These are phyloP conservation scores for Fistulinella staudtii DNA, from an alignment of 1,284 basidiomycete species.

Conservation along the genomic window DNA sequence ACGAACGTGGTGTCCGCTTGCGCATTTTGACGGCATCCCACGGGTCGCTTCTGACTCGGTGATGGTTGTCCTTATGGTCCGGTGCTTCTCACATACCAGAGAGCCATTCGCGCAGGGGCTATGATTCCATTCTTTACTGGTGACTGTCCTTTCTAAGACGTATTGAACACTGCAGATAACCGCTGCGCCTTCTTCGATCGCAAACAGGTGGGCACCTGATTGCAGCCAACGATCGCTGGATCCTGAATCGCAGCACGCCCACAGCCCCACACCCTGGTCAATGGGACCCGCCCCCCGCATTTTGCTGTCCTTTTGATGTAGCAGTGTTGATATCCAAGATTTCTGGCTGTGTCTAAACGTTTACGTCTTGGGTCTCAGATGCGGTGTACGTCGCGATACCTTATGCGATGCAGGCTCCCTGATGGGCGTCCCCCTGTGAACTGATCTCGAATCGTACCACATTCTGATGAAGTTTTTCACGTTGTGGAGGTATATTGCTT, in stretches of 20 bases:
- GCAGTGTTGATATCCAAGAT: constrained; percentile 5
- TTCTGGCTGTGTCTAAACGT: constrained; percentile 2
- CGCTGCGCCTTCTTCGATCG: constrained; percentile 30
- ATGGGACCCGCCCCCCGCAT: constrained; percentile 6
- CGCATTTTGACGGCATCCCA: constrained; percentile 11
- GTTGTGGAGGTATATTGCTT: constrained; percentile 5
- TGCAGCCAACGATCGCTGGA: constrained; percentile 19
- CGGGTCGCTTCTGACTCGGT: constrained; percentile 18
- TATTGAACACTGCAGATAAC: constrained; percentile 14
- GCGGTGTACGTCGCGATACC: constrained; percentile 10
- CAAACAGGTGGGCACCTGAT: constrained; percentile 13
- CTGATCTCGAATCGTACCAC: constrained; percentile 6
- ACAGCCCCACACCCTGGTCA: constrained; percentile 25
- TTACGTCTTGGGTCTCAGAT: background rate
- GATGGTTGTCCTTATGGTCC: constrained; percentile 10
- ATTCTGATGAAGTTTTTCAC: constrained; percentile 12
- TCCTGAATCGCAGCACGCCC: constrained; percentile 23
- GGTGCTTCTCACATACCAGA: constrained; percentile 20
- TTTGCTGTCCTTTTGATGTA: constrained; percentile 8
- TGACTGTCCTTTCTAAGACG: constrained; percentile 18
- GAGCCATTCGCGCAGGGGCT: constrained; percentile 15
- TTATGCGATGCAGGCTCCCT: constrained; percentile 14
- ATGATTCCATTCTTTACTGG: constrained; percentile 24
- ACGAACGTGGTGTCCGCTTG: constrained; percentile 11
- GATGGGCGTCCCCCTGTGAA: no score